Percentiles rank a stretch among this genome's conserved stretches.
phyloP scores from a whole-genome alignment of 805 yeast species.

The Saccharomycopsis fermentans region DNA sequence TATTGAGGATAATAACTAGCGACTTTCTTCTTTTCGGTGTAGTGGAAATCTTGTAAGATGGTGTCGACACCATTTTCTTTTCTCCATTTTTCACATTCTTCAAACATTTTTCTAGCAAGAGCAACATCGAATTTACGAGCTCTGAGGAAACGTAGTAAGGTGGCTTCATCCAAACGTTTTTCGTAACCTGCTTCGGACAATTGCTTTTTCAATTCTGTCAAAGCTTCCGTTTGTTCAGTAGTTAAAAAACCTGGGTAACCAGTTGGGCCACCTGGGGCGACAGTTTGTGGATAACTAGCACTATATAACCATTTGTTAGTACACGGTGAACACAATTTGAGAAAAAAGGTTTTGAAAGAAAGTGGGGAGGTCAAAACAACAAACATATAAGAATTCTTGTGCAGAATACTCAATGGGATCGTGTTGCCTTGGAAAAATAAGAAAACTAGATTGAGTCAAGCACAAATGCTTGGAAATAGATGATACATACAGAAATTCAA shows the following conservation, averaged over 20 bases:
- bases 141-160: slow-evolving; percentile 74
- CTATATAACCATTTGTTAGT: slow-evolving; percentile 12
- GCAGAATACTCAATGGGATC: too few species aligned
- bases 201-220: slow-evolving; percentile 47
- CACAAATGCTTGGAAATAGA: neutral
- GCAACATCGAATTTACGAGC: slow-evolving; percentile 89
- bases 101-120: slow-evolving; percentile 74
- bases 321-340: neutral
- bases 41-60: slow-evolving; percentile 77
- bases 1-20: slow-evolving; percentile 92
- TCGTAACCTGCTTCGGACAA: slow-evolving; percentile 57
- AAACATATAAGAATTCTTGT: too few species aligned
- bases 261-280: slow-evolving; percentile 23
- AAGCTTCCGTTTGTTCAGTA: slow-evolving; percentile 49
- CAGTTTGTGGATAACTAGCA: slow-evolving; percentile 16
- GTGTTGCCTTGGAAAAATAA: too few species aligned
- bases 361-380: too few species aligned
- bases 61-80: slow-evolving; percentile 77
- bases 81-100: slow-evolving; percentile 88
- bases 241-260: slow-evolving; percentile 81
- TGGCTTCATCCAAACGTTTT: slow-evolving; percentile 80
- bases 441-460: too few species aligned
- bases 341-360: too few species aligned
- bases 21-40: slow-evolving; percentile 85
- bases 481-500: neutral